Conservation (phyloP, 208 protist genomes). For the Trypanosoma cruzi region DNA sequence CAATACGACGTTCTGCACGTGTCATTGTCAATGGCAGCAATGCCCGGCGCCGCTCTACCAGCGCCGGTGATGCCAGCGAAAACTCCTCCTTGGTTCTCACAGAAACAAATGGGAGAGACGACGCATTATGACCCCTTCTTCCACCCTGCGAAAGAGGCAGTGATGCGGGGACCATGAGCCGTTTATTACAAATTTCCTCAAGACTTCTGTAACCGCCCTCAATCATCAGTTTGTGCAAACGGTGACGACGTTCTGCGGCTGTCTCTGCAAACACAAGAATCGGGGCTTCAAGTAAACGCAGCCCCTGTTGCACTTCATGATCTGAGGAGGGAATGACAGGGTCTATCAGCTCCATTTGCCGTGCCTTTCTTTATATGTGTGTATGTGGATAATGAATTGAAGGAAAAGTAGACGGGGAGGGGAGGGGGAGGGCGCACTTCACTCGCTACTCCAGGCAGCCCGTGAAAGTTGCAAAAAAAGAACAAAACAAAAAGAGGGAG, state of each 20-base stretch:
- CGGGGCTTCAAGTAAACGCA: slow-evolving; percentile 26
- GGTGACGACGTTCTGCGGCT: slow-evolving; percentile 18
- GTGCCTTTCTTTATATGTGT: neutral
- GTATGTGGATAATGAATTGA: no score
- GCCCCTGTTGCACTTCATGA: slow-evolving; percentile 21
- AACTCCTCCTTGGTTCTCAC: slow-evolving; percentile 17
- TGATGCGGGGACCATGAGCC: neutral
- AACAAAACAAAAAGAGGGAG: neutral
- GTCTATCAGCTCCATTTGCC: slow-evolving; percentile 30
- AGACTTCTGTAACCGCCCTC: slow-evolving; percentile 21
- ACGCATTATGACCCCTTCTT: neutral
- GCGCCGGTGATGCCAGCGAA: slow-evolving; percentile 33
- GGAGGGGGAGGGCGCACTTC: neutral
- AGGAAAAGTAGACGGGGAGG: neutral
- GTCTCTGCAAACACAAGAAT: slow-evolving; percentile 37
- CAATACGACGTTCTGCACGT: slow-evolving; percentile 47
- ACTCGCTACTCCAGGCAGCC: neutral
- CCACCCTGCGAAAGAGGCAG: neutral
- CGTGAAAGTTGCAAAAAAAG: neutral
- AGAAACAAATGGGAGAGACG: neutral
- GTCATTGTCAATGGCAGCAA: slow-evolving; percentile 56
- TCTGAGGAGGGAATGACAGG: slow-evolving; percentile 32
- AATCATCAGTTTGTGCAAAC: slow-evolving; percentile 29
- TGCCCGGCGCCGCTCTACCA: slow-evolving; percentile 44
- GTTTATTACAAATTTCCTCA: slow-evolving; percentile 13